Evolutionary conservation across 768 basidiomycete species (phyloP).

Genomic region (Chiua virens): DNA sequence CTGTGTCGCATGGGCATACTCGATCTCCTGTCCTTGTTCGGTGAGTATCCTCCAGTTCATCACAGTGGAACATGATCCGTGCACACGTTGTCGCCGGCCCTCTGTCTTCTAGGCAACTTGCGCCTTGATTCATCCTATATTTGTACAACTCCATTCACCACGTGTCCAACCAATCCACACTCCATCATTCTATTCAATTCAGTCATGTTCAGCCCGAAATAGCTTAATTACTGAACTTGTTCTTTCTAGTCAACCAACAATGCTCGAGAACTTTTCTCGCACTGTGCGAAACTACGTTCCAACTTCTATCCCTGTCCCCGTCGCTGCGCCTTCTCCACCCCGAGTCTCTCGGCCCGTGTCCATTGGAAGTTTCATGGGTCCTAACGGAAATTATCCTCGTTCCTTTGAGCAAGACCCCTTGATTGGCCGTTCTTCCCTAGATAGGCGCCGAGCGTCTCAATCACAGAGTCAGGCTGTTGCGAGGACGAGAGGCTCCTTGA

Average conservation of each 20-base stretch:
- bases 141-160: conserved; percentile 15
- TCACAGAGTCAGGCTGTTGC: conserved; percentile 10
- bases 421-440: conserved; percentile 5
- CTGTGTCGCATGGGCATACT: conserved; percentile 22
- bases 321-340: conserved; percentile 47
- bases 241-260: conserved; percentile 44
- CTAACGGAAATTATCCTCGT: conserved; percentile 20
- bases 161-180: conserved; percentile 8
- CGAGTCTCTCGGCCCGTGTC: conserved; percentile 50
- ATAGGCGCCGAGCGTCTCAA: conserved; percentile 9
- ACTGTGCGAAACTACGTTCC: conserved; percentile 57
- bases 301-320: conserved; percentile 48
- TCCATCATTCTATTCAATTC: not conserved
- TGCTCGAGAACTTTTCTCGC: conserved; percentile 52
- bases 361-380: conserved; percentile 43
- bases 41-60: conserved; percentile 18
- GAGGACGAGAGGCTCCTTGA: conserved; percentile 1
- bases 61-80: conserved; percentile 1
- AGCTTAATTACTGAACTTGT: conserved; percentile 12
- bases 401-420: conserved; percentile 10
- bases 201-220: not conserved
- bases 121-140: conserved; percentile 6
- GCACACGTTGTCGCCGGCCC: conserved; percentile 9
- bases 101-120: conserved; percentile 10
- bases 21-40: conserved; percentile 33